Evolutionary conservation across 257 asterid genomes (phyloP), one percentile per base, ranked within the genome.

Genomic region (Echium plantagineum): DNA sequence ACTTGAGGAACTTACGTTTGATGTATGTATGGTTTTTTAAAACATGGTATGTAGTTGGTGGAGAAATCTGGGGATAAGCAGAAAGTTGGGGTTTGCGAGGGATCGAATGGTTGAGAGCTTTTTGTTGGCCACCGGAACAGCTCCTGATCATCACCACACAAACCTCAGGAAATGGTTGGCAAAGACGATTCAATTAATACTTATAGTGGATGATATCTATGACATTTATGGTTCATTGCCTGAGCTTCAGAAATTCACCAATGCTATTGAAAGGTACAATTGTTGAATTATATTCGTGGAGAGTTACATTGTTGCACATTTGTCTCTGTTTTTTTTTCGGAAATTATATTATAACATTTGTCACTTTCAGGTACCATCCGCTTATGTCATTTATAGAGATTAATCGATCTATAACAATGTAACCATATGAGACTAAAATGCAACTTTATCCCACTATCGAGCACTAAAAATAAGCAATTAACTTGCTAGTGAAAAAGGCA

Each of bases 11-110:
- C n/a, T n/a, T n/a, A 24, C 26, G 26, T 24, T 24, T 24, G 26
- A 35, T 35, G 46, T n/a, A n/a, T n/a, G n/a, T n/a, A n/a, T n/a
- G 3, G 16, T 32, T 21, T 57, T 21, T 24, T 24, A 22, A 26
- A 7, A 32, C n/a, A n/a, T n/a, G n/a, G n/a, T 22, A 10, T 26
- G 26, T 60, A 85, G 94, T 57, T 85, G 94, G 90, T 85, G 89
- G 87, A 67, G 21, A 16, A 52, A 67, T 67, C 69, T 82, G 7
- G 75, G 77, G n/a, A 46, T 79, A 20, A 56, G 52, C 5, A 70
- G 71, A 69, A 76, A 60, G 17, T 5, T 84, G 24, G 71, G 67
- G 42, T 84, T 84, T 77, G 61, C 79, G 17, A 73, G 85, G 64
- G 79, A 81, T 73, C 67, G 85, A 55, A 68, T 72, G 21, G 85